phyloP scores from a whole-genome alignment of 2,329 filamentous ascomycete species.

The Epichloe glyceriae region DNA sequence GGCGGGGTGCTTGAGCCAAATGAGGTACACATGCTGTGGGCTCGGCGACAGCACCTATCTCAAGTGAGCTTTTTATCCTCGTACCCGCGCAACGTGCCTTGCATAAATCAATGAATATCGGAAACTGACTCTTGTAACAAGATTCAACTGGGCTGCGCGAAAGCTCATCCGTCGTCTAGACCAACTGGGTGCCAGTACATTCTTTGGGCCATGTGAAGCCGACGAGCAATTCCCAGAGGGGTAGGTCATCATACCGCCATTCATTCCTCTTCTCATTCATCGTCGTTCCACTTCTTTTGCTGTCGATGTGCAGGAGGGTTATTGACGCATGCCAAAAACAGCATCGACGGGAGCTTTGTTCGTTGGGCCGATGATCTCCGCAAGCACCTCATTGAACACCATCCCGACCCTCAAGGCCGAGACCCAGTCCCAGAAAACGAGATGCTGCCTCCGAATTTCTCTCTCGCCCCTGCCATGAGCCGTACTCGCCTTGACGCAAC shows the following conservation, averaged over 20 bases:
- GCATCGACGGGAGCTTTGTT: conserved; percentile 69
- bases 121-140: conserved; percentile 19
- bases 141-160: conserved; percentile 84
- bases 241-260: conserved; percentile 31
- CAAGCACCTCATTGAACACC: conserved; percentile 49
- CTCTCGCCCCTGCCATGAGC: conserved; percentile 17
- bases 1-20: conserved; percentile 50
- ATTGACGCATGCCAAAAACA: conserved; percentile 20
- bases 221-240: conserved; percentile 92
- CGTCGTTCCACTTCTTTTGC: not conserved
- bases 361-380: conserved; percentile 62
- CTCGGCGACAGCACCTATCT: conserved; percentile 90
- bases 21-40: conserved; percentile 77
- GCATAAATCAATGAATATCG: not conserved
- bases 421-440: conserved; percentile 61
- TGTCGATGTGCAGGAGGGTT: not conserved
- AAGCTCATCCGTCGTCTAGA: conserved; percentile 75
- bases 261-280: too few relatives aligned
- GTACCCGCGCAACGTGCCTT: not conserved
- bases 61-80: conserved; percentile 42
- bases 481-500: not conserved
- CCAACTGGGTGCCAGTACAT: conserved; percentile 68
- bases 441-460: conserved; percentile 61
- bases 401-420: conserved; percentile 55
- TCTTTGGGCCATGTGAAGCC: conserved; percentile 70